phyloP scores from a whole-genome alignment of 2,329 filamentous ascomycete species.

The Fusarium sp. region DNA sequence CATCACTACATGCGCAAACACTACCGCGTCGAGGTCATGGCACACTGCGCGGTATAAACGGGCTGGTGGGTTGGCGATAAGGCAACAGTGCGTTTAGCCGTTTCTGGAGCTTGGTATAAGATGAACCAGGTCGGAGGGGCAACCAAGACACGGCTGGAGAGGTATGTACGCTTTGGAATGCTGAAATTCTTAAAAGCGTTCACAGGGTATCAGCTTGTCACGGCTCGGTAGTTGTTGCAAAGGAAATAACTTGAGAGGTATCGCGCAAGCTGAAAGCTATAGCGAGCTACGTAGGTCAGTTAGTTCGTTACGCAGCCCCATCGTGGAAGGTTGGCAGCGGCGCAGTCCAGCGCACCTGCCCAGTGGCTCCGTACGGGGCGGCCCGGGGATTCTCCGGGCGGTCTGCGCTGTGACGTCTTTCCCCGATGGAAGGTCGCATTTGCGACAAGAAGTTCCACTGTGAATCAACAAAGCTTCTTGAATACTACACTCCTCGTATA shows the following conservation, averaged over 20 bases:
- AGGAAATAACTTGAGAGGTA: constrained; percentile 17
- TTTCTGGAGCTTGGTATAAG: constrained; percentile 40
- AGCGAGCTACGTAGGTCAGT: constrained; percentile 43
- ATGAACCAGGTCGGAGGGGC: constrained; percentile 29
- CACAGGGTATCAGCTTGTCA: not conserved
- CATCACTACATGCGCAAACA: constrained; percentile 51
- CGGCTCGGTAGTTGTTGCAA: not conserved
- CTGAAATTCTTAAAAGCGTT: not conserved
- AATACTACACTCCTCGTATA: constrained; percentile 24
- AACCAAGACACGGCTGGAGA: constrained; percentile 15
- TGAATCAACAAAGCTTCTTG: constrained; percentile 25
- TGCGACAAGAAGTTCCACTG: constrained; percentile 29
- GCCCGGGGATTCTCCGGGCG: constrained; percentile 46
- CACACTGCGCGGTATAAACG: constrained; percentile 40
- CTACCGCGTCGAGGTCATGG: constrained; percentile 45
- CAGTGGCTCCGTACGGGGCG: constrained; percentile 25
- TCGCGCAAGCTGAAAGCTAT: constrained; percentile 40
- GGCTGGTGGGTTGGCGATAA: constrained; percentile 35
- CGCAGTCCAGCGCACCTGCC: constrained; percentile 30
- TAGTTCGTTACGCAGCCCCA: constrained; percentile 41
- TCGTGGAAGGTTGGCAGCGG: constrained; percentile 40
- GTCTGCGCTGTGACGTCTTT: constrained; percentile 44
- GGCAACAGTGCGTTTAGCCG: constrained; percentile 24
- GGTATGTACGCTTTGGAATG: constrained; percentile 3
- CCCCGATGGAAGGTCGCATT: constrained; percentile 26